Base-by-base conservation (phyloP, 2,329 filamentous ascomycete species). In the Alternaria consortialis region DNA sequence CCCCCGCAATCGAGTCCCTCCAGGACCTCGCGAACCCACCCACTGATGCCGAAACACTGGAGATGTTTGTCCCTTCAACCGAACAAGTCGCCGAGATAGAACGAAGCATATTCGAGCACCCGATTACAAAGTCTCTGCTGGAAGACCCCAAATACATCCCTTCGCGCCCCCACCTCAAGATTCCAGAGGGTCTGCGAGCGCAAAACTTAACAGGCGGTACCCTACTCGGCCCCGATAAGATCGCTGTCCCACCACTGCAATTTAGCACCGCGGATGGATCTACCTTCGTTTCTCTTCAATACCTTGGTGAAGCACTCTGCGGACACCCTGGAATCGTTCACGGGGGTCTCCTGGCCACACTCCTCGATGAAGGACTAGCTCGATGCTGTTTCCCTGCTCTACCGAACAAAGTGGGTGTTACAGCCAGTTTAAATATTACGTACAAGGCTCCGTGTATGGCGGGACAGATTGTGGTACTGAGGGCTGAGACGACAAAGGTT, bases 321-420 rank as follows among this genome's bases (percentile, higher is more conserved):
- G 94, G 94, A 2, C 94, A 98, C 78, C 91, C 92, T 6, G 93
- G 91, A 3, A 92, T 98, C 64, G 87, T 97, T 7, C 95, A 98
- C 77, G 94, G 94, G 52, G 94, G 94, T 0, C 82, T 97, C 66
- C 83, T 98, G 58, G 94, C 94, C n/a, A 97, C 94, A 12, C 85
- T 98, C 76, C 83, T 98, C 54, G 94, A 98, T 75, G 94, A 98
- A 79, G 93, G 92, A 0, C 83, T 98, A 43, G 94, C 91, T 32
- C 85, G 93, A 56, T 96, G 92, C 79, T 96, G 92, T 75, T 97
- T 98, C 79, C 89, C 88, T 5, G 93, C 92, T 25, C 83, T 98
- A 73, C 94, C 94, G 31, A 92, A 94, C 75, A 91, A 93, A 69
- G 87, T 95, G 65, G 90, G 90, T 63, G 86, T 97, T 77, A 98